Conservation (phyloP, 2,329 filamentous ascomycete species). For the Colletotrichum truncatum region DNA sequence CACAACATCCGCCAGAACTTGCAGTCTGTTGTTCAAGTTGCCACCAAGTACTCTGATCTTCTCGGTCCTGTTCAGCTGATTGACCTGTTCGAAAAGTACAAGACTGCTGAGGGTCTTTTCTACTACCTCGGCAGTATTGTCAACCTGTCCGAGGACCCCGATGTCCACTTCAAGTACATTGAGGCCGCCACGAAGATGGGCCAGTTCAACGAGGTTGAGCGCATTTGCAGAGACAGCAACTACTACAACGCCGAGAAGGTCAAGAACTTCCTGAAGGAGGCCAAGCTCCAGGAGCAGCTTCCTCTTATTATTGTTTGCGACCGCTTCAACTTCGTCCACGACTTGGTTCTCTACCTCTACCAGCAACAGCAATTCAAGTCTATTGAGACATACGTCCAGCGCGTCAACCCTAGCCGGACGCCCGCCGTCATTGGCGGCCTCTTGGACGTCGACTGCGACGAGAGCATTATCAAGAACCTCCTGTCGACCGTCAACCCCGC, state of each 20-base stretch:
- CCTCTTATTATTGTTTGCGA: constrained; percentile 98
- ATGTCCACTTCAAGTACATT: constrained; percentile 99
- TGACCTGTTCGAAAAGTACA: constrained; percentile 96
- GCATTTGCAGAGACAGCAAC: constrained; percentile 94
- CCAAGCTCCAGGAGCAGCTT: constrained; percentile 88
- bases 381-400: constrained; percentile 97
- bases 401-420: constrained; percentile 90
- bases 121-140: constrained; percentile 99
- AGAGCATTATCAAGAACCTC: constrained; percentile 93
- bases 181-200: constrained; percentile 94
- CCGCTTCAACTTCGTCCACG: constrained; percentile 98
- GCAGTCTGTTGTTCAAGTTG: constrained; percentile 92
- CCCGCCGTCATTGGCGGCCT: constrained; percentile 93
- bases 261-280: constrained; percentile 99
- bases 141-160: constrained; percentile 92
- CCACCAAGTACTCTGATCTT: constrained; percentile 97
- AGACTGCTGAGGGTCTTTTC: constrained; percentile 95
- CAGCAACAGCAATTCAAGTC: constrained; percentile 99
- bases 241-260: constrained; percentile 93
- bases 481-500: constrained; percentile 84
- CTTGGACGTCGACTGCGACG: constrained; percentile 96
- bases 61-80: constrained; percentile 89
- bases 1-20: constrained; percentile 97
- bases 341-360: constrained; percentile 95
- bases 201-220: constrained; percentile 95